Evolutionary conservation across 2,329 filamentous ascomycete genomes (phyloP), one percentile per base, ranked within the genome.

Genomic region (Zymoseptoria ardabiliae): DNA sequence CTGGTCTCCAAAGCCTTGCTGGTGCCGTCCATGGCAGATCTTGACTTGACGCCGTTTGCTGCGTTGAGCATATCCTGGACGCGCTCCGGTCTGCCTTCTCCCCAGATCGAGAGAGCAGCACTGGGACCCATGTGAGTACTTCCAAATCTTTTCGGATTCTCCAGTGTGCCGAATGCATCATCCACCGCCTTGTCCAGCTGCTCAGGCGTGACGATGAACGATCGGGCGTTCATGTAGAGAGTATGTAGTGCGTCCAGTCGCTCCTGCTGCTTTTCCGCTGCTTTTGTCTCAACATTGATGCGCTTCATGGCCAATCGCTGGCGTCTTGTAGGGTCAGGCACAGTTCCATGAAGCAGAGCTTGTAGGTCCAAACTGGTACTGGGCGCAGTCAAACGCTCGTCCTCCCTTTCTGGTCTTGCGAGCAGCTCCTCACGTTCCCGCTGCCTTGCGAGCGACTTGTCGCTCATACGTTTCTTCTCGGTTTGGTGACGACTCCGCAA

Each of bases 221-320:
- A 79, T 23, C 88, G 84, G 4, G 94, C 91, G 67, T 91, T 89
- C 77, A 94, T 89, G 76, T 99, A 99, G 11, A 99, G 82, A 60
- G 90, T 86, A 75, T 96, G 90, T 28, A 99, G 77, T 17, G 87
- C 82, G 65, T 93, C 85, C 61, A 83, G 59, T 4, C 71, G 66
- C 30, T 69, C 63, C 20, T 63, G 65, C n/a, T 61, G 61, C 51
- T 66, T 67, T 13, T 60, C 50, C 6, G 61, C 60, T 13, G 64
- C 61, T 30, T 62, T 62, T 0, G 62, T 58, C 45, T 65, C 64
- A 4, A 66, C 49, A 53, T 70, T 69, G 22, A 61, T 59, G 21
- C 58, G 58, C 58, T 69, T 72, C 53, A 25, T 77, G 73, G n/a
- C 82, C 80, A 57, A 79, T 59, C 81, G 80, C 58, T 76, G 72